Evolutionary conservation across 768 basidiomycete genomes (phyloP).

Genomic region (Xerocomus potaroensis): DNA sequence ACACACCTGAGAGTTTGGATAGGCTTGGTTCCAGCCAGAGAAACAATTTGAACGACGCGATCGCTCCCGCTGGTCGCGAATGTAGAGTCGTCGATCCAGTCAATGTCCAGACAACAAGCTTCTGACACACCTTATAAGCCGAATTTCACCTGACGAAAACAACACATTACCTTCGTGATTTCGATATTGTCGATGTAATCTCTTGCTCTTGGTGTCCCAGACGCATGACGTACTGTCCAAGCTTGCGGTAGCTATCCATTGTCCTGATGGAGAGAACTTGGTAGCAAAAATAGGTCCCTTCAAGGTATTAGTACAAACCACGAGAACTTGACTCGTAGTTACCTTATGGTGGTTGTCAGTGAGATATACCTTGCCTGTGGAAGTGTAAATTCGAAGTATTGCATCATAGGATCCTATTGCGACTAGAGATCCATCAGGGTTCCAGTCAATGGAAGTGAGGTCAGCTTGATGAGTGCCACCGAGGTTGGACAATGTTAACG

Average conservation of each 20-base stretch:
- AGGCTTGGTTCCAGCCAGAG: conserved; percentile 48
- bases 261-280: conserved; percentile 69
- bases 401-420: conserved; percentile 79
- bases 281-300: conserved; percentile 80
- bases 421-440: conserved; percentile 62
- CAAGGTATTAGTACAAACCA: conserved; percentile 21
- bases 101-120: conserved; percentile 80
- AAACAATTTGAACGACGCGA: conserved; percentile 55
- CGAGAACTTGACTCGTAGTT: conserved; percentile 10
- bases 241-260: conserved; percentile 72
- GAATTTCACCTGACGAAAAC: not conserved
- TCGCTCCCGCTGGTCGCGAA: conserved; percentile 78
- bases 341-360: conserved; percentile 61
- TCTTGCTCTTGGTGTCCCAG: conserved; percentile 68
- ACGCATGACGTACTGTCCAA: conserved; percentile 73
- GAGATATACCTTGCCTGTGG: conserved; percentile 59
- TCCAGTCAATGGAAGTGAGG: conserved; percentile 78
- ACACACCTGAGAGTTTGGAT: conserved; percentile 62
- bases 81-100: conserved; percentile 67
- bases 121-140: conserved; percentile 15
- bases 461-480: conserved; percentile 49
- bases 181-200: conserved; percentile 57
- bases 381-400: conserved; percentile 62
- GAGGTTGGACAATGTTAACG: conserved; percentile 46
- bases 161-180: conserved; percentile 55